Percentiles rank a stretch among this genome's conserved stretches.
Conservation (phyloP, 208 protist genomes). For the Lotmaria passim region DNA sequence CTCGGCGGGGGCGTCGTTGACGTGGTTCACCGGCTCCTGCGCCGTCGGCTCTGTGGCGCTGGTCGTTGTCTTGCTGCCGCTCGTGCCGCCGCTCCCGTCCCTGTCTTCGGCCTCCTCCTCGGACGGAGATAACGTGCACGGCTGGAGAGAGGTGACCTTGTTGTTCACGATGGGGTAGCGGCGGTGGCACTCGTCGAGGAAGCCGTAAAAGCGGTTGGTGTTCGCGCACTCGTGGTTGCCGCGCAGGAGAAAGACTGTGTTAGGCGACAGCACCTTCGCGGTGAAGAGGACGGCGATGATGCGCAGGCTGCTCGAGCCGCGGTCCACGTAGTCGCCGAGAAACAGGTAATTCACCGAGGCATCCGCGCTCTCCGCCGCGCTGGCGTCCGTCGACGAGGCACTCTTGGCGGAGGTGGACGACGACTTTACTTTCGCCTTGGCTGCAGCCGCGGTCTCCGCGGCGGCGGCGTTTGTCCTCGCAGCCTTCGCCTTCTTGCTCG, state of each 20-base stretch:
- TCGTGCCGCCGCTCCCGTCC: constrained; percentile 65
- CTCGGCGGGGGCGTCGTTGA: neutral
- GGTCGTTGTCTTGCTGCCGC: constrained; percentile 15
- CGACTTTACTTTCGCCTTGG: constrained; percentile 16
- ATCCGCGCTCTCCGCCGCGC: constrained; percentile 39
- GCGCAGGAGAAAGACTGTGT: constrained; percentile 98
- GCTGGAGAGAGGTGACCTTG: constrained; percentile 39
- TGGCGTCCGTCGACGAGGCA: neutral
- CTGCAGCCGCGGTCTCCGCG: neutral
- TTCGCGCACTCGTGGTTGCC: constrained; percentile 99
- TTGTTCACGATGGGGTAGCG: constrained; percentile 80
- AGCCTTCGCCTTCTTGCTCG: constrained; percentile 7
- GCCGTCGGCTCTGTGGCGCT: constrained; percentile 4
- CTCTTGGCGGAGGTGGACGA: neutral
- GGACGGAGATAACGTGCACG: constrained; percentile 23
- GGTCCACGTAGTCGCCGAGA: constrained; percentile 99
- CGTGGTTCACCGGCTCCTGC: constrained; percentile 11
- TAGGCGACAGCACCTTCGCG: constrained; percentile 97
- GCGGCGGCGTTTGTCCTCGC: neutral
- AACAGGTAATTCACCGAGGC: constrained; percentile 96
- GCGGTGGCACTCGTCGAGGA: constrained; percentile 98
- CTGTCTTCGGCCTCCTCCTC: constrained; percentile 26
- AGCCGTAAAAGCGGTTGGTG: constrained; percentile 99
- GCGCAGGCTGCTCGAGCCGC: constrained; percentile 96
- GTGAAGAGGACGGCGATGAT: constrained; percentile 94